Percentiles rank a stretch among this genome's conserved stretches.
Evolutionary conservation across 495 filamentous ascomycete species (phyloP).

Genomic region (Collariella sp.): DNA sequence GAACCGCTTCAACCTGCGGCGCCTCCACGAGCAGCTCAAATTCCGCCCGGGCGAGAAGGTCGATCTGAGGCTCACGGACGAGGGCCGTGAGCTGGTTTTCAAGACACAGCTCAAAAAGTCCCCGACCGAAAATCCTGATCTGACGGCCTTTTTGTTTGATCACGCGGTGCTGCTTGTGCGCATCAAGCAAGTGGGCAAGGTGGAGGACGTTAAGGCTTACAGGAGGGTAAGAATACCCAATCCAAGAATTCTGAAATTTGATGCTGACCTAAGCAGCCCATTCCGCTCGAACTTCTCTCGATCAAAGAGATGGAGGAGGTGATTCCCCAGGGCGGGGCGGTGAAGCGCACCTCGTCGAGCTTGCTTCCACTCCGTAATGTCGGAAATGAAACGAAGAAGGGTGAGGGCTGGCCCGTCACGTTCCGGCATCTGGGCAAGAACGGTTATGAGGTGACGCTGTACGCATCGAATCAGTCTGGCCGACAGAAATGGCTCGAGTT

Average conservation of each 20-base stretch:
- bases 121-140: conserved; percentile 76
- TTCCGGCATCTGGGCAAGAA: conserved; percentile 96
- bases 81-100: conserved; percentile 82
- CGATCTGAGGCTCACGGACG: conserved; percentile 90
- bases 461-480: conserved; percentile 67
- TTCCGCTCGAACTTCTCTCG: conserved; percentile 85
- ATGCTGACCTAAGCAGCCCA: conserved; percentile 48
- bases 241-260: background rate
- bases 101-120: conserved; percentile 91
- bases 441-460: conserved; percentile 89
- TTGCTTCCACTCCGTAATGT: conserved; percentile 59
- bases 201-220: conserved; percentile 90
- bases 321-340: conserved; percentile 62
- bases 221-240: conserved; percentile 47
- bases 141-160: conserved; percentile 91
- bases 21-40: conserved; percentile 79
- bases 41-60: conserved; percentile 82
- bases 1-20: conserved; percentile 93
- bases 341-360: conserved; percentile 86
- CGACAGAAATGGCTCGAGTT: conserved; percentile 93
- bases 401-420: conserved; percentile 91
- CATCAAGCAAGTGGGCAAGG: conserved; percentile 83
- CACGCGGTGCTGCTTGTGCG: conserved; percentile 86
- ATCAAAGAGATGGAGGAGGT: conserved; percentile 97
- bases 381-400: conserved; percentile 38